Evolutionary conservation across 2,329 filamentous ascomycete species (phyloP), one percentile per base, ranked within the genome.

Genomic region (Claviceps digitariae): DNA sequence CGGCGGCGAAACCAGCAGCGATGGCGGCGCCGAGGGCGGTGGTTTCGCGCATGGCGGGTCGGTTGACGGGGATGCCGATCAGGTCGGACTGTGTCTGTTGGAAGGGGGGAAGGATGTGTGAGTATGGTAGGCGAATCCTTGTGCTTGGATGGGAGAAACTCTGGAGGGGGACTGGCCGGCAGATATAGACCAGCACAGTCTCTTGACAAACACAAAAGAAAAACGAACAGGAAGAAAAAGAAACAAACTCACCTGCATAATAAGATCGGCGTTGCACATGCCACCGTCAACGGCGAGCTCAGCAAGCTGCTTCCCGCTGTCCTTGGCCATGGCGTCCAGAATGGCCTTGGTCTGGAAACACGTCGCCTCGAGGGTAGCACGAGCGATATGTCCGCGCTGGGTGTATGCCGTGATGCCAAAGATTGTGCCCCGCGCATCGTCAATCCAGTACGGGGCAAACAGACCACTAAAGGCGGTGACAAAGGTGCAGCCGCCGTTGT

Each of bases 331-430:
- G 51, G 87, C 83, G 62, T 87, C 80, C 29, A 90, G 76, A 57
- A 90, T 90, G 23, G 86, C 86, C 66, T 87, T 88, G 52, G 86
- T 90, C 68, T 90, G 86, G 72, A 86, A 90, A 69, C 86, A 90
- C 25, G 85, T 87, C 10, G 86, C 86, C 69, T 90, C 86, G 53
- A 90, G 77, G 0, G 86, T 90, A 27, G 86, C 87, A 50, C 87
- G 79, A 29, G 86, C 86, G 61, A 90, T 85, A 66, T 90, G 87
- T 6, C 86, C 86, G 38, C 79, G 78, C 65, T 87, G 76, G 0
- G 86, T 90, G 69, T 86, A 84, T 56, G 87, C 82, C 0, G 86
- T 88, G 61, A 89, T 86, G 46, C 85, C 85, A 60, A 87, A 87
- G 59, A 88, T 86, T 44, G 86, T 90, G 54, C 86, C 87, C 62